A percentile compares a stretch with the other conserved stretches of the same genome.
Evolutionary conservation across 2,329 filamentous ascomycete genomes (phyloP).

Genomic region (Calonectria pteridis): DNA sequence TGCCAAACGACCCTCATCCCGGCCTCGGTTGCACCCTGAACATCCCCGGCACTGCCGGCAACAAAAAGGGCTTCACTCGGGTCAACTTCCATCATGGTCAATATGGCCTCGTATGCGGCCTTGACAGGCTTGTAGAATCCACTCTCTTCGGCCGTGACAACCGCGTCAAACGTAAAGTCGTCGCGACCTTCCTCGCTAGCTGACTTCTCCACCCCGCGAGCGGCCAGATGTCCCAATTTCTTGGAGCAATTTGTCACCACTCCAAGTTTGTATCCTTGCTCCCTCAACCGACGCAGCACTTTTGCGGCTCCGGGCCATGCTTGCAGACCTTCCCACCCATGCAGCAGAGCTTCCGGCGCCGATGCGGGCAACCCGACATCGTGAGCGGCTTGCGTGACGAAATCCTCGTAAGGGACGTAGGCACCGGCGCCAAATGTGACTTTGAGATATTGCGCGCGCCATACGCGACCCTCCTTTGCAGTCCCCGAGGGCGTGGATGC

Average conservation of each 20-base stretch:
- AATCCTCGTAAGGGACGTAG: constrained; percentile 50
- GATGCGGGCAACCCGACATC: constrained; percentile 47
- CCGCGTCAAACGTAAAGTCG: constrained; percentile 46
- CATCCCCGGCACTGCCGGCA: constrained; percentile 55
- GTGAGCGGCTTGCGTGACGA: constrained; percentile 46
- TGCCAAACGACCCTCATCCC: constrained; percentile 57
- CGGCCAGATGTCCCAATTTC: constrained; percentile 45
- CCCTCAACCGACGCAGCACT: constrained; percentile 39
- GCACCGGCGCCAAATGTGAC: constrained; percentile 51
- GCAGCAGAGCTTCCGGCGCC: constrained; percentile 44
- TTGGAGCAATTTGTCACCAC: constrained; percentile 55
- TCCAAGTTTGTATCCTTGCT: constrained; percentile 48
- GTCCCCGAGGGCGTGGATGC: constrained; percentile 43
- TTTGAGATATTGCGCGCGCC: constrained; percentile 54
- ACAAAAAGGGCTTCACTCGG: constrained; percentile 50
- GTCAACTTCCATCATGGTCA: constrained; percentile 43
- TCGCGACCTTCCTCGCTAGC: constrained; percentile 21
- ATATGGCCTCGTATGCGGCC: constrained; percentile 49
- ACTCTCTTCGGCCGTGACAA: constrained; percentile 54
- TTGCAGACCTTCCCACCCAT: constrained; percentile 44
- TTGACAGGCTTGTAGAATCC: constrained; percentile 54
- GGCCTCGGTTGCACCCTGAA: constrained; percentile 51
- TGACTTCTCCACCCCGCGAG: constrained; percentile 11
- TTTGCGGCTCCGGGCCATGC: constrained; percentile 39
- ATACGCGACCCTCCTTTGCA: constrained; percentile 45